Evolutionary conservation across 352 stramenopile species (phyloP).

Genomic region (Phytophthora gonapodyides): DNA sequence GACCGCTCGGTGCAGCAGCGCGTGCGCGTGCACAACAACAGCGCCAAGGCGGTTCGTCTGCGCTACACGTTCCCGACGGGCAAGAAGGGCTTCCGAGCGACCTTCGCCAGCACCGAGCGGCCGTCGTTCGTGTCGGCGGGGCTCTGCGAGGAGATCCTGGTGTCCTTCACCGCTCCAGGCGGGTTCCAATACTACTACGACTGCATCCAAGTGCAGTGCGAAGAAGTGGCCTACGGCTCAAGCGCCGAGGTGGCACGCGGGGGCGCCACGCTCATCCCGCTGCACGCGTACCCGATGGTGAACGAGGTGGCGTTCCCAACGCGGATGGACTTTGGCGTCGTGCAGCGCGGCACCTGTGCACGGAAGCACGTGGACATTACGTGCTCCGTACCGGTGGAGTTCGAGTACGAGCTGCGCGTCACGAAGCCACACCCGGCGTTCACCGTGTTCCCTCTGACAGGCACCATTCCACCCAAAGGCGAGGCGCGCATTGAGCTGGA

Average conservation of each 20-base stretch:
- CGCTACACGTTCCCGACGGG: constrained; percentile 64
- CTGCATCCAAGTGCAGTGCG: constrained; percentile 75
- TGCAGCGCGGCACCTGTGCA: constrained; percentile 53
- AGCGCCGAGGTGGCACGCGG: constrained; percentile 44
- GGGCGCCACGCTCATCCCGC: constrained; percentile 64
- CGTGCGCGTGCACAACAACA: constrained; percentile 81
- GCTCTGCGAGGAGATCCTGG: constrained; percentile 73
- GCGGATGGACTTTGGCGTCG: constrained; percentile 83
- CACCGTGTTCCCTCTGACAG: constrained; percentile 67
- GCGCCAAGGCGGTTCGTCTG: constrained; percentile 66
- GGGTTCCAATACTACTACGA: constrained; percentile 91
- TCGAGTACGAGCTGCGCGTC: constrained; percentile 84
- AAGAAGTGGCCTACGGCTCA: constrained; percentile 72
- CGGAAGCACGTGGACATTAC: constrained; percentile 48
- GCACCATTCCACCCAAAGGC: constrained; percentile 75
- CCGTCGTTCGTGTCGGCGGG: constrained; percentile 75
- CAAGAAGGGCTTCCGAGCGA: constrained; percentile 50
- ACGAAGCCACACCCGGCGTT: constrained; percentile 76
- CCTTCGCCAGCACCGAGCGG: constrained; percentile 50
- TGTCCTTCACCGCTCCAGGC: constrained; percentile 70
- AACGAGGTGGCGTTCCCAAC: constrained; percentile 79
- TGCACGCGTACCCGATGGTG: constrained; percentile 89
- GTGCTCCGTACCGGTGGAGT: constrained; percentile 87
- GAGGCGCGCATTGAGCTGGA: constrained; percentile 69
- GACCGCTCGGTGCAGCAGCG: constrained; percentile 63